Evolutionary conservation across 805 yeast species (phyloP).

Genomic region (Teunomyces lycoperdinae): DNA sequence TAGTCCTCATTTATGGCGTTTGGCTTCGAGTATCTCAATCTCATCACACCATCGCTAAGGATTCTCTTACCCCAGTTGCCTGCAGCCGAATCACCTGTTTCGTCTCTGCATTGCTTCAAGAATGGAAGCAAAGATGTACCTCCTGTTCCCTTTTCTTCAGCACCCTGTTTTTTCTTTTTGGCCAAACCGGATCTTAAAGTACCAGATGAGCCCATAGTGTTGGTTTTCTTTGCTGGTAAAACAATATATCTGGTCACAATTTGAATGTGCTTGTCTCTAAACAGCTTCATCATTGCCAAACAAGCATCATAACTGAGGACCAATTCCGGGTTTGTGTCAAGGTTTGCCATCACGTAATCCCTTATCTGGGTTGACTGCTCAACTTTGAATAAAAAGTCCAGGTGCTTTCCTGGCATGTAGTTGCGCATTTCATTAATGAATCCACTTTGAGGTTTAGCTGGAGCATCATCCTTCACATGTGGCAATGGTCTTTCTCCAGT

Average conservation of each 20-base stretch:
- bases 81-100: conserved; percentile 91
- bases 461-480: conserved; percentile 7
- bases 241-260: conserved; percentile 85
- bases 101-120: conserved; percentile 93
- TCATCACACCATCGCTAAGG: conserved; percentile 53
- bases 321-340: conserved; percentile 48
- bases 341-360: conserved; percentile 54
- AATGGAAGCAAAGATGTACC: conserved; percentile 91
- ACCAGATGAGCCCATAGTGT: conserved; percentile 51
- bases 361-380: conserved; percentile 57
- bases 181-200: conserved; percentile 69
- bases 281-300: conserved; percentile 80
- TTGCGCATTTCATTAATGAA: conserved; percentile 81
- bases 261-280: conserved; percentile 91
- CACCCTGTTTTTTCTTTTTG: conserved; percentile 44
- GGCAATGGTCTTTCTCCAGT: conserved; percentile 56
- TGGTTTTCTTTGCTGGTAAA: conserved; percentile 64
- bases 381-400: conserved; percentile 65
- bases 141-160: conserved; percentile 81
- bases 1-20: conserved; percentile 42
- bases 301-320: conserved; percentile 81
- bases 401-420: conserved; percentile 89
- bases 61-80: conserved; percentile 86
- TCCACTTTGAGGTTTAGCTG: conserved; percentile 26
- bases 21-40: conserved; percentile 36